Evolutionary conservation across 164 flowering plant species (phyloP).

Genomic region (Kingdonia uniflora): DNA sequence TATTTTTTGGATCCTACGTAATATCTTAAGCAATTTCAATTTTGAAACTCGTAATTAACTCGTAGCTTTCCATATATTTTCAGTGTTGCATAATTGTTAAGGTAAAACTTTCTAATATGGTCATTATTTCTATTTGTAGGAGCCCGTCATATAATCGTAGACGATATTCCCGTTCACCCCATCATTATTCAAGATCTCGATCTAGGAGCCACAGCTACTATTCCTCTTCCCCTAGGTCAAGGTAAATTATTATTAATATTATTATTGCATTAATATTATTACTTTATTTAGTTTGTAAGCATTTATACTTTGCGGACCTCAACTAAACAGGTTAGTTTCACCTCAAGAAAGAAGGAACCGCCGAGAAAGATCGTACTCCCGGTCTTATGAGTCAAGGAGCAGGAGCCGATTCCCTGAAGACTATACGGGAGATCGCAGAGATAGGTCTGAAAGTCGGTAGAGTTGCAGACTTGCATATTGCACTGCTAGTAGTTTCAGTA

Average conservation of each 20-base stretch:
- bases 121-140: slow-evolving; percentile 8
- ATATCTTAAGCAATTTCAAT: too few relatives aligned
- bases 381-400: slow-evolving; percentile 27
- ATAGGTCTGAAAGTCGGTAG: slow-evolving; percentile 4
- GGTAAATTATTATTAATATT: background rate
- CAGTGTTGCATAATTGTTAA: background rate
- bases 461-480: too few relatives aligned
- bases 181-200: slow-evolving; percentile 17
- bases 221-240: slow-evolving; percentile 34
- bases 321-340: slow-evolving; percentile 36
- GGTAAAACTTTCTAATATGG: background rate
- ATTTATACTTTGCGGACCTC: background rate
- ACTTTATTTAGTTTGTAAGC: background rate
- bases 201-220: slow-evolving; percentile 35
- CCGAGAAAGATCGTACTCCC: slow-evolving; percentile 30
- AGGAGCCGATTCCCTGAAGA: slow-evolving; percentile 20
- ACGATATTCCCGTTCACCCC: slow-evolving; percentile 31
- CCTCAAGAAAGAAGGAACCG: slow-evolving; percentile 34
- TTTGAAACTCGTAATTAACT: too few relatives aligned
- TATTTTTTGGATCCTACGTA: too few relatives aligned
- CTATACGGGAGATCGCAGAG: slow-evolving; percentile 19
- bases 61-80: too few relatives aligned
- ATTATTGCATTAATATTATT: background rate
- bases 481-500: too few relatives aligned
- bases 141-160: slow-evolving; percentile 27